Evolutionary conservation across 2,329 filamentous ascomycete species (phyloP), one percentile per base, ranked within the genome.

Genomic region (Phaeosphaeria sp.): DNA sequence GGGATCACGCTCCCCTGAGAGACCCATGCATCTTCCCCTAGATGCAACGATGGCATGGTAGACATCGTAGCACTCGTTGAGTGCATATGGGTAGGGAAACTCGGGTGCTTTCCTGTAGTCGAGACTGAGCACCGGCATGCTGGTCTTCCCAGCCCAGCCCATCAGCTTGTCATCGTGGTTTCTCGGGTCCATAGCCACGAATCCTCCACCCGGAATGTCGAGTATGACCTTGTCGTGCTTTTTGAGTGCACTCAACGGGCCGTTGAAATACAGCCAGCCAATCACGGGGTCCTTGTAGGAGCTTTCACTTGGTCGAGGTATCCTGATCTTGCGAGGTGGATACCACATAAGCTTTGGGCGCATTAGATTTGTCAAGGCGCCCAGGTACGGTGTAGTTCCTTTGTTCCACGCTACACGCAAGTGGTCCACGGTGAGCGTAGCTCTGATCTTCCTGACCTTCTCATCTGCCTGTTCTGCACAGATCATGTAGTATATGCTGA

Each of bases 401-500:
- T 99, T 99, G 72, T 98, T 96, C 95, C 95, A 99, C 54, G 92
- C 92, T 7, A 97, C 89, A 6, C 95, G 86, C 68, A 99, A 77
- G 76, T 98, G 95, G 39, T 98, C 93, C 5, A 98, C 88, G 0
- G 93, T 98, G 70, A 98, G 80, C 61, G 90, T 90, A 15, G 89
- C 91, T 59, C 95, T 84, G 8, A 99, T 91, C 75, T 95, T 95
- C 61, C 94, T 86, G 15, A 97, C 94, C 79, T 98, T 98, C 78
- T 98, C 95, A 74, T 98, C 95, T 11, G 95, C 95, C 72, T 92
- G 90, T 77, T 98, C 94, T 0, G 95, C 93, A 15, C 93, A 92
- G 53, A 98, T 86, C 62, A 99, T 83, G 75, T 99, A 99, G 78
- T 97, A 99, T 11, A 90, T 74, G 0, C 91, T 91, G 77, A 97